Evolutionary conservation across 345 rosid genomes (phyloP).

Genomic region (Brassica cretica): DNA sequence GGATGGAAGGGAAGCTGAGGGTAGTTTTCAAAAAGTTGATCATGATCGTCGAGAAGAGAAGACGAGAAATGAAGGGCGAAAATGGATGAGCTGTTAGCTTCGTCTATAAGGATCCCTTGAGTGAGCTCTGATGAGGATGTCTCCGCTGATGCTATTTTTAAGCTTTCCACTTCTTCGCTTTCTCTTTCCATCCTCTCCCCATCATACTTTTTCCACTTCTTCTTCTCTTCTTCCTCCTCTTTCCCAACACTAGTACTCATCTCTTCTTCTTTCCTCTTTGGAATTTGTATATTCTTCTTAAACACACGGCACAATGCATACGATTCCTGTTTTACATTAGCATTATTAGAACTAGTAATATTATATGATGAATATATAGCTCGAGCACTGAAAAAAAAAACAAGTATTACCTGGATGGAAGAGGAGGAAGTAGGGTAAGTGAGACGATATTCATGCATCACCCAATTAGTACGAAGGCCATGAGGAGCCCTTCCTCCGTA

Average conservation of each 20-base stretch:
- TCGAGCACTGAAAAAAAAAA: neutral
- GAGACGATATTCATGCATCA: conserved; percentile 79
- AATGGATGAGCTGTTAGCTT: conserved; percentile 55
- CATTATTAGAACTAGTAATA: neutral
- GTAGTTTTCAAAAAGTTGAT: conserved; percentile 18
- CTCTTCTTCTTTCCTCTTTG: conserved; percentile 38
- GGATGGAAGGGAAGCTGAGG: conserved; percentile 44
- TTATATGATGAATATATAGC: neutral
- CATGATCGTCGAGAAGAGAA: conserved; percentile 42
- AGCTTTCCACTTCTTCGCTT: conserved; percentile 32
- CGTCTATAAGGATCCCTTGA: conserved; percentile 56
- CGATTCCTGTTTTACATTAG: conserved; percentile 49
- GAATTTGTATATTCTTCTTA: conserved; percentile 58
- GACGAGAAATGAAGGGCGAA: conserved; percentile 47
- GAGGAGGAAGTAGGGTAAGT: conserved; percentile 41
- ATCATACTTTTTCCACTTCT: conserved; percentile 37
- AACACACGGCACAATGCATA: conserved; percentile 76
- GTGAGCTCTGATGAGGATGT: conserved; percentile 62
- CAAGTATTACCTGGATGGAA: conserved; percentile 17
- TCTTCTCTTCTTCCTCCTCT: conserved; percentile 20
- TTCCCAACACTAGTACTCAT: conserved; percentile 19
- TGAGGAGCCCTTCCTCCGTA: conserved; percentile 71
- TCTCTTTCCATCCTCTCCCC: conserved; percentile 22
- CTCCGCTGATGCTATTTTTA: conserved; percentile 47
- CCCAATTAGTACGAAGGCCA: conserved; percentile 73